These are phyloP conservation scores for Candida ficus DNA, from an alignment of 805 yeast species.

Conservation along the genomic window DNA sequence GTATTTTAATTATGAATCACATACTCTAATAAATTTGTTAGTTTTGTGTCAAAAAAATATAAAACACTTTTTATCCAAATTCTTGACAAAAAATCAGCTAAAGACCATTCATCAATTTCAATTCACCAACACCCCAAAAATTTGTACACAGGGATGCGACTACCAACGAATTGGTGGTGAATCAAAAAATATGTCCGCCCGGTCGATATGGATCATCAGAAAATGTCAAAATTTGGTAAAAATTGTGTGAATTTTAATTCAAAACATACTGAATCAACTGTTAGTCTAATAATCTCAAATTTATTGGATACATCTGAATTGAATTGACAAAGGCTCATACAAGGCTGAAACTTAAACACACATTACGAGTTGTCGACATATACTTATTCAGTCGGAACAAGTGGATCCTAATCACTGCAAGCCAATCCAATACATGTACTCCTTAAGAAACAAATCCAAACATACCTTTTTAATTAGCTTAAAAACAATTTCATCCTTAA, in stretches of 20 bases:
- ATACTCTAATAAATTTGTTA: slow-evolving; percentile 8
- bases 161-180: slow-evolving; percentile 37
- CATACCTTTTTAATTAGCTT: too few species aligned
- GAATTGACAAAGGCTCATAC: slow-evolving; percentile 37
- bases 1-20: neutral
- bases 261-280: neutral
- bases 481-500: too few species aligned
- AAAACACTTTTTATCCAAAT: too few species aligned
- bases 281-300: neutral
- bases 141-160: slow-evolving; percentile 50
- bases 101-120: slow-evolving; percentile 46
- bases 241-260: neutral
- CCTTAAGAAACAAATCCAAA: too few species aligned
- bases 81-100: slow-evolving; percentile 14
- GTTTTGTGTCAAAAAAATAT: too few species aligned
- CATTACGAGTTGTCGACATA: slow-evolving; percentile 51
- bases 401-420: slow-evolving; percentile 31
- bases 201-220: slow-evolving; percentile 32
- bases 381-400: slow-evolving; percentile 55
- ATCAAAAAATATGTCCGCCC: slow-evolving; percentile 43
- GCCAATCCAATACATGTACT: neutral
- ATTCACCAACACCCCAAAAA: slow-evolving; percentile 35
- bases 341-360: slow-evolving; percentile 65
- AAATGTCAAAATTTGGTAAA: too few species aligned
- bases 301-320: too few species aligned